Base-by-base conservation (phyloP, 2,329 filamentous ascomycete genomes). In the Leptographium flavum region DNA sequence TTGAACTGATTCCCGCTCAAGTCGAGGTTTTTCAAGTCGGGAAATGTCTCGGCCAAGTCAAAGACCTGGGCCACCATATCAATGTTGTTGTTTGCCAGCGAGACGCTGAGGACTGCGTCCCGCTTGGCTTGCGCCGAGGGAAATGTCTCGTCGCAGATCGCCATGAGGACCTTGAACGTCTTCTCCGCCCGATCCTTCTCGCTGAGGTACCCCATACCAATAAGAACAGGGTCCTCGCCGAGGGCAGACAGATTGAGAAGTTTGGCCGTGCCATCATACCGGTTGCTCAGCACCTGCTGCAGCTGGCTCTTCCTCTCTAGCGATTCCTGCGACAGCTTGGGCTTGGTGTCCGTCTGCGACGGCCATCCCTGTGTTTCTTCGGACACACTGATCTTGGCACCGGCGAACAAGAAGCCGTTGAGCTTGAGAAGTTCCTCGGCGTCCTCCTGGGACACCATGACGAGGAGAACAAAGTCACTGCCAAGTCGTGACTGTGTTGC, bases 121-220 rank as follows among this genome's bases (percentile, higher is more conserved):
- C 79, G 74, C 60, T 88, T 88, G 42, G 82, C 79, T 49, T 81
- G 70, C 13, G 73, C 58, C 2, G 74, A 80, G 53, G 81, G 79
- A 66, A 94, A 94, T 17, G 82, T 73, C 49, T 76, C 68, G 44
- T 93, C 80, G 59, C 85, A 87, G 39, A 95, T 79, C 48, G 77
- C 79, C 84, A 96, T 94, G 50, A 96, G 70, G 1, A 85, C 90
- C 43, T 84, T 85, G 64, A 96, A 95, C 50, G 94, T 84, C 60
- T 95, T 98, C 51, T 83, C 75, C 39, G 83, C 79, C 1, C 79
- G 80, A 4, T 81, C 77, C 47, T 73, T 75, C 48, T 68, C 76
- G 50, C 78, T 74, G 58, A 94, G 87, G 56, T 90, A 83, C 32
- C 84, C 84, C 62, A 87, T 79, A 36, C 74, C 69, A 45, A 79